Evolutionary conservation across 2,329 filamentous ascomycete genomes (phyloP), one percentile per base, ranked within the genome.

Genomic region (Colletotrichum tropicicola): DNA sequence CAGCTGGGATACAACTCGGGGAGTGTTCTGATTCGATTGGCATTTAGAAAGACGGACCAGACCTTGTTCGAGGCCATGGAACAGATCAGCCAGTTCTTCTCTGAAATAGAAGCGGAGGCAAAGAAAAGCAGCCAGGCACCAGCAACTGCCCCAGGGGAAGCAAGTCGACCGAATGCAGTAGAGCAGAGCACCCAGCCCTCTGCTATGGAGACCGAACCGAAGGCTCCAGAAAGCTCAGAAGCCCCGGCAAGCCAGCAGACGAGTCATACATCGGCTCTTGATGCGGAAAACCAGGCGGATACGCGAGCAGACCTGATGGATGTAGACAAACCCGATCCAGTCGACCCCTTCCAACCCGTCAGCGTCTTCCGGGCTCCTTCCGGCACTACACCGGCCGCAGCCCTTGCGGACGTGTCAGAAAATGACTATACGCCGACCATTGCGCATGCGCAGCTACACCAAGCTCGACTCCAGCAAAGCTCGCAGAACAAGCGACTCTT

Each of bases 1-100:
- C 93, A 97, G 75, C 81, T 98, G 17, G 96, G 96, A 0, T 91
- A 97, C 72, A 97, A 94, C 74, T 91, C 88, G 49, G 95, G 96
- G 6, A 95, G 87, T 72, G 90, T 92, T 5, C 80, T 97, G 59
- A 84, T 99, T 58, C 87, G 92, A 61, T 79, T 99, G 65, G 89
- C 84, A 32, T 98, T 95, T 79, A 89, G 86, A 73, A 85, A 85
- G 68, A 96, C 92, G 6, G 89, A 91, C 12, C 88, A 88, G 74
- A 94, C 94, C 3, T 79, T 98, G 27, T 92, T 93, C 70, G 92
- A 95, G 68, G 95, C 95, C 9, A 93, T 97, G 89, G 81, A 83
- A 48, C 86, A 95, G 73, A 97, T 98, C 67, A 86, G 87, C 21
- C 83, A 88, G 68, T 94, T 92, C 73, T 97, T 97, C 77, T 88